Base-by-base conservation (phyloP, 805 yeast genomes). In the Metschnikowia borealis region DNA sequence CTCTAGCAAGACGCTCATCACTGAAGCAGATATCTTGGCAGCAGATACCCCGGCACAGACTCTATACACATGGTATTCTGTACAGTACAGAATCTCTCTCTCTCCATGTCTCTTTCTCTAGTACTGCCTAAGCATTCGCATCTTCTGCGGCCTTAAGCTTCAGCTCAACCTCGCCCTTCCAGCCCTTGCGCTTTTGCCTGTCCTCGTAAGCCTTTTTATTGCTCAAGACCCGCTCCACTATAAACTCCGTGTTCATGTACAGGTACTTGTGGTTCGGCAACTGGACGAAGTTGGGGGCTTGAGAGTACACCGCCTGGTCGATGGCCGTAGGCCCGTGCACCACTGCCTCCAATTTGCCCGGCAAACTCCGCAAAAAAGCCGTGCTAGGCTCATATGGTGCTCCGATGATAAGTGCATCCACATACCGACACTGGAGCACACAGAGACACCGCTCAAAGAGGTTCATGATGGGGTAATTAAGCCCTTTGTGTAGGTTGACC, bases 151-250 rank as follows among this genome's bases (percentile, higher is more conserved):
- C 60, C 48, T 59, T 54, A n/a, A 73, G 53, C 49, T 60, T 56
- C 48, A 48, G 54, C 53, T 73, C 78, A 10, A 58, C 59, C 57
- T 78, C 84, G 18, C 83, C 71, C 69, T 89, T 87, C 81, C 89
- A 83, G 2, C 96, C 96, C 70, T 94, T 92, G 54, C 83, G 82
- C 49, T 80, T 75, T 69, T 94, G 98, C 62, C 99, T 83, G 59
- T 85, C 92, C 62, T 87, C 89, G 64, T 88, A 94, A 17, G 82
- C 78, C 20, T 78, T 80, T 54, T 85, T 77, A 63, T 87, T 82
- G 37, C 74, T 68, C 60, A 85, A 70, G 5, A 94, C 95, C 23
- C 99, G 78, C 47, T 80, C 72, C 18, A 89, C 87, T 50, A 94
- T 89, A 33, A 82, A 82, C 49, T 80, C 79, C 2, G 89, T 81